phyloP scores from a whole-genome alignment of 768 basidiomycete genomes.

The Suillus alpinus region DNA sequence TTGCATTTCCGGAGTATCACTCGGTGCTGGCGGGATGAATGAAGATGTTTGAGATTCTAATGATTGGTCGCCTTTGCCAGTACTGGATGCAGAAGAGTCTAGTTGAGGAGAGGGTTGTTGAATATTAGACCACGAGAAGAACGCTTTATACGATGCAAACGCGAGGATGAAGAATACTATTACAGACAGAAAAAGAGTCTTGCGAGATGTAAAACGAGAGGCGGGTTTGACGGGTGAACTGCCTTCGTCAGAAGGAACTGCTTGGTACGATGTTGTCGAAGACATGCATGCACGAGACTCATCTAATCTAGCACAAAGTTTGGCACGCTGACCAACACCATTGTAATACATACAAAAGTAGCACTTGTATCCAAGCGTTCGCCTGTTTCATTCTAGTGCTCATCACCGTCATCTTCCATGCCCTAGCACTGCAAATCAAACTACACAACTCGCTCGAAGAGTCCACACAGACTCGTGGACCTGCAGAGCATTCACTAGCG shows the following conservation, averaged over 20 bases:
- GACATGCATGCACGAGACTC: conserved; percentile 25
- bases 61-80: conserved; percentile 16
- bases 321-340: neutral
- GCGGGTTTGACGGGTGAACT: conserved; percentile 16
- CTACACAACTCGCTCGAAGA: no score
- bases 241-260: conserved; percentile 17
- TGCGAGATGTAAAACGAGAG: conserved; percentile 26
- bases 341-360: no score
- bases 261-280: conserved; percentile 14
- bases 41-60: conserved; percentile 7
- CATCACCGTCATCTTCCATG: no score
- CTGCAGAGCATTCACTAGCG: no score
- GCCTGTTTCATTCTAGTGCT: neutral
- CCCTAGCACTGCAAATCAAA: no score
- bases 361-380: neutral
- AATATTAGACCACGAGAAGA: conserved; percentile 14
- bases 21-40: conserved; percentile 5
- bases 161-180: conserved; percentile 34
- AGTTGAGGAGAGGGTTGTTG: neutral
- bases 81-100: conserved; percentile 5
- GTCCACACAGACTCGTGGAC: no score
- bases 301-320: neutral
- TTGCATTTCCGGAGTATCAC: conserved; percentile 26
- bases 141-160: conserved; percentile 43
- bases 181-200: conserved; percentile 33